phyloP scores from a whole-genome alignment of 352 stramenopile genomes.

The Phytophthora melonis region DNA sequence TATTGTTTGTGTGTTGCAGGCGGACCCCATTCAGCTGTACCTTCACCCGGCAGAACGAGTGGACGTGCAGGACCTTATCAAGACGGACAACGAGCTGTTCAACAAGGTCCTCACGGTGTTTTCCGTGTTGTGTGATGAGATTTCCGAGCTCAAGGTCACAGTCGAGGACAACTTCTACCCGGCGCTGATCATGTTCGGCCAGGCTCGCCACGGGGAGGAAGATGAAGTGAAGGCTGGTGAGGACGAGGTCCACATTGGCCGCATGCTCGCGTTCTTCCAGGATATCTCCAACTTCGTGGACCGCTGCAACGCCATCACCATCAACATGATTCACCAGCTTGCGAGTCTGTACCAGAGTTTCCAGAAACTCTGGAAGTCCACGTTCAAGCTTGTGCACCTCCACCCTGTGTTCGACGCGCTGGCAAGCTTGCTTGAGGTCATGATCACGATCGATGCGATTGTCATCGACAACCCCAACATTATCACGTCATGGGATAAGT shows the following conservation, averaged over 20 bases:
- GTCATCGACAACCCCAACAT: conserved; percentile 91
- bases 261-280: conserved; percentile 91
- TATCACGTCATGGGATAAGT: conserved; percentile 88
- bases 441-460: conserved; percentile 92
- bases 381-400: conserved; percentile 89
- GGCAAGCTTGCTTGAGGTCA: conserved; percentile 81
- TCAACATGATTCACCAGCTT: conserved; percentile 93
- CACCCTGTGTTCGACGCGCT: conserved; percentile 84
- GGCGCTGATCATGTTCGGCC: conserved; percentile 91
- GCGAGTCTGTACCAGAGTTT: conserved; percentile 89
- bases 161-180: conserved; percentile 92
- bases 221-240: conserved; percentile 75
- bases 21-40: conserved; percentile 86
- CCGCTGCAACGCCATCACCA: conserved; percentile 87
- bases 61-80: conserved; percentile 90
- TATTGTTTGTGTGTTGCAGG: conserved; percentile 35
- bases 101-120: conserved; percentile 93
- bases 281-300: conserved; percentile 93
- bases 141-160: conserved; percentile 90
- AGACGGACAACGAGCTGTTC: conserved; percentile 91
- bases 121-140: conserved; percentile 91
- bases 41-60: conserved; percentile 87
- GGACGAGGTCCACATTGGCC: conserved; percentile 86
- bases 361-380: conserved; percentile 90
- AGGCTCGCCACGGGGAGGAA: conserved; percentile 77